These are phyloP conservation scores for Chalciporus sphaerocephalus DNA, from an alignment of 768 basidiomycete species.

Conservation along the genomic window DNA sequence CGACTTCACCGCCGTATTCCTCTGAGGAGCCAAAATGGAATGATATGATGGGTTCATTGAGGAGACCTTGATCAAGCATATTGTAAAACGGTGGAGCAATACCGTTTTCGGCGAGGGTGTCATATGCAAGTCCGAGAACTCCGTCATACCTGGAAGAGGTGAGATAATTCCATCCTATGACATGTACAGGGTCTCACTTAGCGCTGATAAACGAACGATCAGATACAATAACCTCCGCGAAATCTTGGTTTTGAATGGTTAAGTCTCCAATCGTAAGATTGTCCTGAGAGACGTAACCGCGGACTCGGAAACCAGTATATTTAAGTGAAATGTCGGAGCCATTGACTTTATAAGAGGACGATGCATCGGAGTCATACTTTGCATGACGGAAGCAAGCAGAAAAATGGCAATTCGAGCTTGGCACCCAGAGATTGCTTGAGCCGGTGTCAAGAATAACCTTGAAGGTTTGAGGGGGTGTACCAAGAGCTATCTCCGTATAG, in stretches of 20 bases:
- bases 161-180: background rate
- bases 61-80: conserved; percentile 77
- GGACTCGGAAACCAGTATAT: conserved; percentile 94
- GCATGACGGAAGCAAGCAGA: conserved; percentile 92
- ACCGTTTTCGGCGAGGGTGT: conserved; percentile 91
- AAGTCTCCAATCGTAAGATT: conserved; percentile 78
- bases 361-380: conserved; percentile 81
- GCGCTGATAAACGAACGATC: conserved; percentile 96
- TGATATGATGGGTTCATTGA: conserved; percentile 86
- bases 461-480: conserved; percentile 82
- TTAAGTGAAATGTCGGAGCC: conserved; percentile 85
- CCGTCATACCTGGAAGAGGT: conserved; percentile 74
- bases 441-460: conserved; percentile 95
- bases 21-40: conserved; percentile 90
- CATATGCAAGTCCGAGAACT: conserved; percentile 89
- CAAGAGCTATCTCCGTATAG: conserved; percentile 81
- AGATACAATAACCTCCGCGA: conserved; percentile 94
- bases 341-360: conserved; percentile 85
- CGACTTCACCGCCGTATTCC: conserved; percentile 82
- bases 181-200: conserved; percentile 50
- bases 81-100: conserved; percentile 93
- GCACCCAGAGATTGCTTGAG: conserved; percentile 94
- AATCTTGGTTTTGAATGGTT: conserved; percentile 68
- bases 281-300: conserved; percentile 91
- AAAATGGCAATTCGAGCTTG: conserved; percentile 75